Evolutionary conservation across 495 filamentous ascomycete genomes (phyloP), one percentile per base, ranked within the genome.

Genomic region (Apiosordaria backusii): DNA sequence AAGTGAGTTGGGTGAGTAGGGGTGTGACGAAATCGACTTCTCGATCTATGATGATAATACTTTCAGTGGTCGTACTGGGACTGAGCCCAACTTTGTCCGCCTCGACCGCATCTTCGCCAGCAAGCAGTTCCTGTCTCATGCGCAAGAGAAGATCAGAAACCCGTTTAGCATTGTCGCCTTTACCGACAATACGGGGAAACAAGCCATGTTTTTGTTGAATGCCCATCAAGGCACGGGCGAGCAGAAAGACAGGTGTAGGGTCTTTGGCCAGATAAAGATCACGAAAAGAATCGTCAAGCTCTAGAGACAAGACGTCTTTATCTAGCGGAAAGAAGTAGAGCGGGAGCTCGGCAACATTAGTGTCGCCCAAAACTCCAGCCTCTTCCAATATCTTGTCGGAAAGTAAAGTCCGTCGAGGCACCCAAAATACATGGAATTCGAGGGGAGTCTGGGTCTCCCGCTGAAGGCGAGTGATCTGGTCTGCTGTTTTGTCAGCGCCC

Each of bases 381-480:
- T 97, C 92, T 77, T 99, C 96, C 40, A 99, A 79, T 50, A 99
- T 88, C 70, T 92, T 88, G 76, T 98, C 90, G 72, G 91, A 93
- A 62, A 98, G 90, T 52, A 96, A 82, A 13, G 96, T 97, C 61
- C 95, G 90, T 65, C 96, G 86, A 5, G 96, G 95, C 18, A 92
- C 87, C 88, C 94, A 97, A 72, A 98, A 90, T 67, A 98, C 88
- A 54, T 90, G 92, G 77, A 97, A 95, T 72, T 98, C 96, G 84
- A 98, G 94, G 64, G 93, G 90, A 58, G 88, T 88, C 75, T 91
- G 90, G 72, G 88, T 89, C 76, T 90, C 90, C 68, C 88, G 89
- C 67, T 93, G 92, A 60, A 97, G 79, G 21, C 91, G 88, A 78
- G 92, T 93, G 71, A 98, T 92, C 83, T 98, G 94, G 69, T 90